phyloP scores from a whole-genome alignment of 495 filamentous ascomycete genomes.

The Penicillium lividum region DNA sequence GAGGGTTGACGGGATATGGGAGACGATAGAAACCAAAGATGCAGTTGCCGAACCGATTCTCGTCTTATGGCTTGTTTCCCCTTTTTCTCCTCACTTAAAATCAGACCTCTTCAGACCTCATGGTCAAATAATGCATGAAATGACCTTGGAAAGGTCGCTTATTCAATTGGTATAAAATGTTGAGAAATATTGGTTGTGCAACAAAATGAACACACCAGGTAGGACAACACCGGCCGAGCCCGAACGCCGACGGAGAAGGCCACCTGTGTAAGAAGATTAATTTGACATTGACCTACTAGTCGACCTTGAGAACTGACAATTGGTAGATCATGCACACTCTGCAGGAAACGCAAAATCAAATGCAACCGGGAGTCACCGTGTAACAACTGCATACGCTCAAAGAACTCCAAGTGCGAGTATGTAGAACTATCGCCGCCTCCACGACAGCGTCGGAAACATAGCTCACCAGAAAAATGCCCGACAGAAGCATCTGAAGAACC shows the following conservation, averaged over 20 bases:
- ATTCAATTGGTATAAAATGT: too few relatives aligned
- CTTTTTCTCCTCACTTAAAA: not conserved
- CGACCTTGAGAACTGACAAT: slow-evolving; percentile 5
- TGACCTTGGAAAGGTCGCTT: too few relatives aligned
- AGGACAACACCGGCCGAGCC: slow-evolving; percentile 23
- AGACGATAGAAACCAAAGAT: slow-evolving; percentile 24
- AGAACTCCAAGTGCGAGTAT: slow-evolving; percentile 44
- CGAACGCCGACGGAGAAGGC: slow-evolving; percentile 48
- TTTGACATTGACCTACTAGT: too few relatives aligned
- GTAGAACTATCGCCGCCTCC: slow-evolving; percentile 24
- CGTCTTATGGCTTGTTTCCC: not conserved
- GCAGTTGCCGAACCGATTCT: slow-evolving; percentile 21
- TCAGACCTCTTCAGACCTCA: not conserved
- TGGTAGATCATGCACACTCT: slow-evolving; percentile 45
- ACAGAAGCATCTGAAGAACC: not conserved
- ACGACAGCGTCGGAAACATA: slow-evolving; percentile 8
- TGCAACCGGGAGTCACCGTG: slow-evolving; percentile 53
- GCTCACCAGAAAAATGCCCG: not conserved
- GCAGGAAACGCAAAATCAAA: slow-evolving; percentile 50
- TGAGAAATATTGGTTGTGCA: not conserved
- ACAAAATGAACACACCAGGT: not conserved
- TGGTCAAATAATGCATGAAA: not conserved
- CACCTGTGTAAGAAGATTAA: slow-evolving; percentile 39
- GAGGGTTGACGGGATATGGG: slow-evolving; percentile 31
- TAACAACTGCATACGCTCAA: slow-evolving; percentile 51